These are phyloP conservation scores for Trichophyton simii DNA, from an alignment of 2,329 filamentous ascomycete species.

Conservation along the genomic window DNA sequence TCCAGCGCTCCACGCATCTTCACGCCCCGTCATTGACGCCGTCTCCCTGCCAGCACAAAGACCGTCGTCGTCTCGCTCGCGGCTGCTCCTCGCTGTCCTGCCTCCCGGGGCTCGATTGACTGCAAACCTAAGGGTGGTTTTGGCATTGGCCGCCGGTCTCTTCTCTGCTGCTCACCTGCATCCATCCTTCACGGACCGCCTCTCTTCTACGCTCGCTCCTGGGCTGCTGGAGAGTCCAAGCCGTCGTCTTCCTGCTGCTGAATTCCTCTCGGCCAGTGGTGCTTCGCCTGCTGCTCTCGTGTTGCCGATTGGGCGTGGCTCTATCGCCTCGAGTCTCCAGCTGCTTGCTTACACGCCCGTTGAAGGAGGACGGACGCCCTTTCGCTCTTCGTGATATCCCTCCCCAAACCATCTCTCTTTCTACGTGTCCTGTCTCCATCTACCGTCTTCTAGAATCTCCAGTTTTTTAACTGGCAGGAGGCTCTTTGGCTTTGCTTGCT, in stretches of 20 bases:
- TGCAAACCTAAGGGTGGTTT: too few species aligned
- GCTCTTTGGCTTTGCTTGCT: not conserved
- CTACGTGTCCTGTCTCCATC: not conserved
- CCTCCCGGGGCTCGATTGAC: constrained; percentile 2
- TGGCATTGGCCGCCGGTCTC: too few species aligned
- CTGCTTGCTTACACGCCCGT: not conserved
- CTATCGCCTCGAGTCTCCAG: not conserved
- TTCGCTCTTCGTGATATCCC: not conserved
- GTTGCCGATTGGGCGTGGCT: not conserved
- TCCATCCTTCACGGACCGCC: too few species aligned
- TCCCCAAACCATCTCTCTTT: not conserved
- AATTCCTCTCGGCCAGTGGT: not conserved
- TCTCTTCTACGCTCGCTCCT: too few species aligned
- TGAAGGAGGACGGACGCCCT: not conserved
- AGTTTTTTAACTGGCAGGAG: not conserved
- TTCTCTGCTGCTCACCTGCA: too few species aligned
- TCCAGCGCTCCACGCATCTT: too few species aligned
- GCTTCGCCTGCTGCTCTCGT: not conserved
- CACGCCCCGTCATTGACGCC: too few species aligned
- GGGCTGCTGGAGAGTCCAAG: too few species aligned
- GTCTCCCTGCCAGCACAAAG: too few species aligned
- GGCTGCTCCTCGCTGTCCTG: not conserved
- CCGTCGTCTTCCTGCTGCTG: too few species aligned
- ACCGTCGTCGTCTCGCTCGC: not conserved
- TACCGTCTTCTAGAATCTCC: not conserved